Evolutionary conservation across 495 filamentous ascomycete species (phyloP).

Genomic region (Neurospora intermedia): DNA sequence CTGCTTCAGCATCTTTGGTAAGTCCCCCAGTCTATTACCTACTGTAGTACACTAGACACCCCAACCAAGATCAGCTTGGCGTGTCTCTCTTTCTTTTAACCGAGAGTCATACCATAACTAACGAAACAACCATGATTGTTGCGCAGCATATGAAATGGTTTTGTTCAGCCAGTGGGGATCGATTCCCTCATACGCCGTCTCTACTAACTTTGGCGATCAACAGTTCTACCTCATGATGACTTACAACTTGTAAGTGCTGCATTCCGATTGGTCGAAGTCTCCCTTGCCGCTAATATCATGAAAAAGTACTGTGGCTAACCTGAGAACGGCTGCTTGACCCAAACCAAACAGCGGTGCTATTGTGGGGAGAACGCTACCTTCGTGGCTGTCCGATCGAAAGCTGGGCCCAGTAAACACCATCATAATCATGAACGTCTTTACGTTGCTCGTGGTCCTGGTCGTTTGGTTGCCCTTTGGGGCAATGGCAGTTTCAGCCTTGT

Average conservation of each 20-base stretch:
- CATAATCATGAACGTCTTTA: constrained; percentile 18
- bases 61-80: background rate
- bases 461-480: constrained; percentile 20
- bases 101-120: background rate
- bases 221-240: constrained; percentile 23
- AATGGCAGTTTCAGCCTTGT: constrained; percentile 7
- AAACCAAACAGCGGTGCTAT: constrained; percentile 16
- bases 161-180: constrained; percentile 25
- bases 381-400: constrained; percentile 15
- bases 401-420: constrained; percentile 19
- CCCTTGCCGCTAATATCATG: background rate
- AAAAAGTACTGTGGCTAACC: background rate
- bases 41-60: no score
- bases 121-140: background rate
- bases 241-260: constrained; percentile 20
- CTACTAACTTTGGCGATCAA: constrained; percentile 9
- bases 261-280: background rate
- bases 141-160: constrained; percentile 17
- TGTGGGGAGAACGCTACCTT: constrained; percentile 16
- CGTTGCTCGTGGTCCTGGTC: constrained; percentile 10
- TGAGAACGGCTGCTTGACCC: background rate
- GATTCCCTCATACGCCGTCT: constrained; percentile 19
- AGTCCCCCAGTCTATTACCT: background rate
- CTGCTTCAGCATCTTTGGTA: constrained; percentile 17
- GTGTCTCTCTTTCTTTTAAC: background rate